Conservation (phyloP, 257 asterid species). For the Linderniella brevidens region DNA sequence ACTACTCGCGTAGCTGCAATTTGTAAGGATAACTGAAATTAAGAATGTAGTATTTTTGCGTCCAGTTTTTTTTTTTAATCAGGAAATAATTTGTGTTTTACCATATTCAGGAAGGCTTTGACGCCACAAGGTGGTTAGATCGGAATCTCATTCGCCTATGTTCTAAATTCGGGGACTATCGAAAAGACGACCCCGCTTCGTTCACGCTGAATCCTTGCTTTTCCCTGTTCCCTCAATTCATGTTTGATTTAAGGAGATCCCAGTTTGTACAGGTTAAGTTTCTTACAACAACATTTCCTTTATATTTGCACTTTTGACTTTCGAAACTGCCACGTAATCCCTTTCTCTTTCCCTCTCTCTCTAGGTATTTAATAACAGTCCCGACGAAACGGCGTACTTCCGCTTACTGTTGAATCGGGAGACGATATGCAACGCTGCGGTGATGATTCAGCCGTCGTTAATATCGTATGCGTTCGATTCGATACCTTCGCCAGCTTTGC, state of each 20-base stretch:
- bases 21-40: neutral
- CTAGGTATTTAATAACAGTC: constrained; percentile 94
- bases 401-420: constrained; percentile 90
- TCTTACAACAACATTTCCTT: constrained; percentile 2
- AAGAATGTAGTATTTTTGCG: too few relatives aligned
- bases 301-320: constrained; percentile 4
- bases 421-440: constrained; percentile 75
- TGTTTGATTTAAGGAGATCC: constrained; percentile 92
- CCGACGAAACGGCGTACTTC: constrained; percentile 97
- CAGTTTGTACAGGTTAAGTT: constrained; percentile 82
- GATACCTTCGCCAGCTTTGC: constrained; percentile 77
- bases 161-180: constrained; percentile 92
- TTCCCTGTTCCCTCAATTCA: constrained; percentile 90
- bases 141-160: constrained; percentile 88
- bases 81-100: neutral
- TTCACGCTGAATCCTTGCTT: constrained; percentile 68
- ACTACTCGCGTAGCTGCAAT: neutral
- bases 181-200: constrained; percentile 86
- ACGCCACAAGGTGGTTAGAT: constrained; percentile 91
- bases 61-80: neutral
- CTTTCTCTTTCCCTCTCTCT: constrained; percentile 4
- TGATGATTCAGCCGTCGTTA: constrained; percentile 94
- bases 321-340: constrained; percentile 3
- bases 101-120: constrained; percentile 75
- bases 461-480: constrained; percentile 76